These are phyloP conservation scores for Fusarium brevicatenulatum DNA, from an alignment of 2,329 filamentous ascomycete species.

Conservation along the genomic window DNA sequence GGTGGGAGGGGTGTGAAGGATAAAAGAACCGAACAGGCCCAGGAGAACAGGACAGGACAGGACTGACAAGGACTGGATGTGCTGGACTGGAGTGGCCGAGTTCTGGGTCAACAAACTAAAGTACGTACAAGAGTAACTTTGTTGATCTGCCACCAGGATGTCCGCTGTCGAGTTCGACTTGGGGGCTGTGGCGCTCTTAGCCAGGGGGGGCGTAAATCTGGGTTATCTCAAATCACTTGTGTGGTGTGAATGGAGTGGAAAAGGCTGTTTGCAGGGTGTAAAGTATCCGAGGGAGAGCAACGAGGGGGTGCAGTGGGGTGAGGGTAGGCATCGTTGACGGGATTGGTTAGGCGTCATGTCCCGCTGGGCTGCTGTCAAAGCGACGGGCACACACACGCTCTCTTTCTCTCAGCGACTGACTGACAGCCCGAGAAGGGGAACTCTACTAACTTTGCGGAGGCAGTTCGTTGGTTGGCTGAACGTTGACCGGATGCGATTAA, in stretches of 20 bases:
- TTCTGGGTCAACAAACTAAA: constrained; percentile 27
- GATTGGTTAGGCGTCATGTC: constrained; percentile 26
- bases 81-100: constrained; percentile 16
- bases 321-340: constrained; percentile 3
- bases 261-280: constrained; percentile 6
- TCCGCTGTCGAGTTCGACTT: constrained; percentile 41
- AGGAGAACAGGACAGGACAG: neutral
- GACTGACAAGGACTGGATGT: neutral
- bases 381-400: constrained; percentile 5
- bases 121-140: constrained; percentile 22
- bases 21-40: neutral
- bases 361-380: constrained; percentile 35
- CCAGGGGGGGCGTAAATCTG: constrained; percentile 25
- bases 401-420: constrained; percentile 2
- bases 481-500: constrained; percentile 40
- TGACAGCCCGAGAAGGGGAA: neutral
- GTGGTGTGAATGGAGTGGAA: neutral
- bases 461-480: constrained; percentile 25
- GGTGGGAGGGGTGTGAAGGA: neutral
- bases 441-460: neutral
- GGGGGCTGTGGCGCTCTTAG: constrained; percentile 32
- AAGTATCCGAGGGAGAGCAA: neutral
- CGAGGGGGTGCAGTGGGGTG: neutral
- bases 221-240: constrained; percentile 13
- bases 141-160: constrained; percentile 45